These are phyloP conservation scores for Cordyceps cateniannulata DNA, from an alignment of 2,329 filamentous ascomycete species.

Conservation along the genomic window DNA sequence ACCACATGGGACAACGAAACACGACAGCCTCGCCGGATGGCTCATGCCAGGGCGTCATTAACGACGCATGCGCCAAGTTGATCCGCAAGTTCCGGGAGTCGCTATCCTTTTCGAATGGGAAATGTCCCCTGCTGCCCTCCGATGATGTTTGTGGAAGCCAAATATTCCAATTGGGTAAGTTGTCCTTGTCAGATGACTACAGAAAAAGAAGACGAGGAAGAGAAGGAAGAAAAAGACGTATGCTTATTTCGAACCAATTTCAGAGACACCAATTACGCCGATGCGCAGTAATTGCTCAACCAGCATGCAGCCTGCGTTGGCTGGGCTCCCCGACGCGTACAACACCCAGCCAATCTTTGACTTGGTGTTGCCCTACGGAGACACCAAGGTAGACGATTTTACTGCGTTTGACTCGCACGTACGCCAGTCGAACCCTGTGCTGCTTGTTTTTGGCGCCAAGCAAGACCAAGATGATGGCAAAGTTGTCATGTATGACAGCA, in stretches of 20 bases:
- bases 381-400: neutral
- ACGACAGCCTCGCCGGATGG: neutral
- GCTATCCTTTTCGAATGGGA: neutral
- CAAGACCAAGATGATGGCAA: neutral
- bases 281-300: neutral
- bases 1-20: neutral
- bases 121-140: neutral
- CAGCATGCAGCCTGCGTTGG: neutral
- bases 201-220: neutral
- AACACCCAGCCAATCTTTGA: neutral
- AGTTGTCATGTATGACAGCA: neutral
- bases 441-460: neutral
- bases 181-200: neutral
- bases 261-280: neutral
- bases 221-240: too few species aligned
- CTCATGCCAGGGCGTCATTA: neutral
- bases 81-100: neutral
- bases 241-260: neutral
- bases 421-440: neutral
- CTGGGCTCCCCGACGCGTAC: neutral
- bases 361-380: neutral
- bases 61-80: neutral
- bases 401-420: neutral
- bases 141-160: neutral
- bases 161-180: neutral